These are phyloP conservation scores for Irpex sp. DNA, from an alignment of 1,284 basidiomycete species.

Conservation along the genomic window DNA sequence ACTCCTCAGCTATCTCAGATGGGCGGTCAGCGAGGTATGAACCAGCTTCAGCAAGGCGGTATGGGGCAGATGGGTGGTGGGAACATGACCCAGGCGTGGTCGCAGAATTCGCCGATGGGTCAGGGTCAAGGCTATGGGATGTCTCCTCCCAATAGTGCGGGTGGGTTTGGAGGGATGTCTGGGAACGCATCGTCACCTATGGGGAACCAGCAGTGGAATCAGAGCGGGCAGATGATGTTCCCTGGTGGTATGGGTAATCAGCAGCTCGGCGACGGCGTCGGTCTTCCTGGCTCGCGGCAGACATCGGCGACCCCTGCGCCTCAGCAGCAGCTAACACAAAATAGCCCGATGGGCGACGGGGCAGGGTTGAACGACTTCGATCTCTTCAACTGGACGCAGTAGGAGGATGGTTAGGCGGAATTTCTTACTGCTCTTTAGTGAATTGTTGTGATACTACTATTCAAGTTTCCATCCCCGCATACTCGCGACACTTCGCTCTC, in stretches of 20 bases:
- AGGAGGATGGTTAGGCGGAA: constrained; percentile 5
- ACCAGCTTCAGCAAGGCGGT: constrained; percentile 26
- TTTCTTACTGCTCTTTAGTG: background rate
- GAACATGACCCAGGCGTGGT: constrained; percentile 19
- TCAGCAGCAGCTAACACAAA: constrained; percentile 23
- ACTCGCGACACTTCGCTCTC: background rate
- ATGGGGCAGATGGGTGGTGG: constrained; percentile 17
- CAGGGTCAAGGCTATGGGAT: constrained; percentile 30
- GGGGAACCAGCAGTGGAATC: constrained; percentile 21
- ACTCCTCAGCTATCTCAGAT: constrained; percentile 42
- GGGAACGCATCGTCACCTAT: constrained; percentile 20
- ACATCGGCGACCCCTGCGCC: constrained; percentile 27
- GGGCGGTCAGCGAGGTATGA: constrained; percentile 37
- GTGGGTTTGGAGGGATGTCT: constrained; percentile 15
- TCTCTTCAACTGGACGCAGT: constrained; percentile 28
- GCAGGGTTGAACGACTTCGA: constrained; percentile 23
- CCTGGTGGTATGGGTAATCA: background rate
- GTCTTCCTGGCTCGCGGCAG: constrained; percentile 21
- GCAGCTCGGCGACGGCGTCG: background rate
- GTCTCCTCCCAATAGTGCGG: constrained; percentile 33
- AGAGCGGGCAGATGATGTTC: constrained; percentile 8
- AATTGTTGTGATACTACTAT: constrained; percentile 12
- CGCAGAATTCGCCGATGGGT: constrained; percentile 24
- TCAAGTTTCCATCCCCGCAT: background rate
- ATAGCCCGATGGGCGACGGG: constrained; percentile 22